Evolutionary conservation across 2,329 filamentous ascomycete genomes (phyloP).

Genomic region (Fusarium camptoceras): DNA sequence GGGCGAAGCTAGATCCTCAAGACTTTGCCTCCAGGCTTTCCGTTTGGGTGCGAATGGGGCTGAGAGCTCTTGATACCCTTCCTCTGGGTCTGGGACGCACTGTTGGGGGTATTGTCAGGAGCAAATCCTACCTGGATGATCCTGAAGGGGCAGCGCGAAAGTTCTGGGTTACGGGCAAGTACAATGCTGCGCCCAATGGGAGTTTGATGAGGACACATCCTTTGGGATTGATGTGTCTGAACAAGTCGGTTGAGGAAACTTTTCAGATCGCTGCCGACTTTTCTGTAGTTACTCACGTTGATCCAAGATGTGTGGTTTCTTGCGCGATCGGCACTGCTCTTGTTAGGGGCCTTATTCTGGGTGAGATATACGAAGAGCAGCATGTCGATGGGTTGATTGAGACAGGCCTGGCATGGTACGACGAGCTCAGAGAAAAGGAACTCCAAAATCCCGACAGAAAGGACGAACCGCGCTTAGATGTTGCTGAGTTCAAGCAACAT

Average conservation of each 20-base stretch:
- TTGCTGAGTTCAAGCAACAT: conserved; percentile 57
- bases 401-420: conserved; percentile 55
- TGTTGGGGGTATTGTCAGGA: conserved; percentile 58
- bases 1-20: conserved; percentile 50
- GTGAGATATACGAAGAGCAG: conserved; percentile 55
- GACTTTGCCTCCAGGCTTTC: conserved; percentile 60
- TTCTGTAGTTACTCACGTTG: conserved; percentile 61
- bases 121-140: conserved; percentile 53
- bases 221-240: conserved; percentile 60
- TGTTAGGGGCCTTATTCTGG: conserved; percentile 59
- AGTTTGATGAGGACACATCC: conserved; percentile 66
- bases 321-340: conserved; percentile 62
- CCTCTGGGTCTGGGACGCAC: conserved; percentile 62
- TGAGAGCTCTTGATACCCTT: conserved; percentile 59
- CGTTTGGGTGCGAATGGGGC: conserved; percentile 61
- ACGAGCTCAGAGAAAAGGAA: conserved; percentile 32
- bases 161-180: conserved; percentile 56
- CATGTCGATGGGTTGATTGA: conserved; percentile 58
- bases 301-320: conserved; percentile 63
- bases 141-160: conserved; percentile 55
- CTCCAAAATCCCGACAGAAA: conserved; percentile 42
- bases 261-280: conserved; percentile 58
- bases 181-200: conserved; percentile 61
- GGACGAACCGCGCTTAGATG: conserved; percentile 52
- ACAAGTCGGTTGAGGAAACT: conserved; percentile 54